Evolutionary conservation across 225 moss, liverwort and hornwort genomes (phyloP).

Genomic region (Sphagnum contortum): DNA sequence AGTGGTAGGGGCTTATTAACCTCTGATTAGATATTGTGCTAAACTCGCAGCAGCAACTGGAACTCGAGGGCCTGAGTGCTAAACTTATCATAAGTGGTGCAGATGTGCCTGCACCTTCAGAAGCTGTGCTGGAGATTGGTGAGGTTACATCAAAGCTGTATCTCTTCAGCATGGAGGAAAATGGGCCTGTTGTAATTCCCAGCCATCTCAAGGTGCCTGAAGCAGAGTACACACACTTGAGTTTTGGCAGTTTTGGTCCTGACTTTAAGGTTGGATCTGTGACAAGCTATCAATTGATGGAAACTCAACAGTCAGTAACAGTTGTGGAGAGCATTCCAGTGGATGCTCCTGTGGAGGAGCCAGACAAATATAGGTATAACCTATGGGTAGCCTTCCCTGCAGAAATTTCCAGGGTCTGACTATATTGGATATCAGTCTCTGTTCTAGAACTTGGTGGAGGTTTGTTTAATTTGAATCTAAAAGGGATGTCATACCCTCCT

Average conservation of each 20-base stretch:
- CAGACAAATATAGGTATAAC: slow-evolving; percentile 20
- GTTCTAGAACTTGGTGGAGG: too few relatives aligned
- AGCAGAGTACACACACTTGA: slow-evolving; percentile 75
- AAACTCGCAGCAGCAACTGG: slow-evolving; percentile 10
- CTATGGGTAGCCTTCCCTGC: too few relatives aligned
- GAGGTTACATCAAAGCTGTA: slow-evolving; percentile 56
- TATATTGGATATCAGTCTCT: too few relatives aligned
- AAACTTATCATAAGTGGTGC: too few relatives aligned
- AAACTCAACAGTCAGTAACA: slow-evolving; percentile 25
- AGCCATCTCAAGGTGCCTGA: slow-evolving; percentile 85
- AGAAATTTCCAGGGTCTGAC: too few relatives aligned
- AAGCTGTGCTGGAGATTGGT: neutral
- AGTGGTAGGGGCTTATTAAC: too few relatives aligned
- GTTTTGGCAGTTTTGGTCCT: slow-evolving; percentile 88
- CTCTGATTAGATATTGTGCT: too few relatives aligned
- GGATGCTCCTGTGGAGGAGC: slow-evolving; percentile 23
- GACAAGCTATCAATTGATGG: slow-evolving; percentile 50
- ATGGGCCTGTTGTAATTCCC: slow-evolving; percentile 85
- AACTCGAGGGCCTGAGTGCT: neutral
- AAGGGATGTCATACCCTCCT: too few relatives aligned
- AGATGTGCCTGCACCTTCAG: too few relatives aligned
- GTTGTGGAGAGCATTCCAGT: slow-evolving; percentile 25
- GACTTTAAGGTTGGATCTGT: slow-evolving; percentile 67
- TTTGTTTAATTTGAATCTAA: too few relatives aligned
- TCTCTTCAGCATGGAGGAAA: slow-evolving; percentile 52